phyloP scores from a whole-genome alignment of 2,329 filamentous ascomycete species.

The Metarhizium rileyi region DNA sequence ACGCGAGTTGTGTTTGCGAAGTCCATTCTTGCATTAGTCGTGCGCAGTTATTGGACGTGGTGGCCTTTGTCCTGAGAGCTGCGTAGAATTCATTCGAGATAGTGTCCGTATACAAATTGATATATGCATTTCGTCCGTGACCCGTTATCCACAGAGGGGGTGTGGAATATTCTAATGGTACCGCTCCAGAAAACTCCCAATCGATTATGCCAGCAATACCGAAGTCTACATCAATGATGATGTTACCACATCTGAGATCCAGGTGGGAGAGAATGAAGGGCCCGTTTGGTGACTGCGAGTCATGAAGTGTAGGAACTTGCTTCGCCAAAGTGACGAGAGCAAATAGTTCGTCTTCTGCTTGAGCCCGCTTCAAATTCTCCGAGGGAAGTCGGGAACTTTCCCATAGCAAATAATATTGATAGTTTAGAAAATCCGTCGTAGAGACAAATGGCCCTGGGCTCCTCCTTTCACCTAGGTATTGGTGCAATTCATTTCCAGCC shows the following conservation, averaged over 20 bases:
- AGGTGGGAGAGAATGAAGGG: conserved; percentile 11
- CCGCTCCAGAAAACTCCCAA: conserved; percentile 14
- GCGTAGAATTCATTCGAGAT: neutral
- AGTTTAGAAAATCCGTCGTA: conserved; percentile 3
- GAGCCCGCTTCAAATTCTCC: conserved; percentile 2
- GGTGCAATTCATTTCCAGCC: conserved; percentile 7
- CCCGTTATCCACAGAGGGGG: conserved; percentile 12
- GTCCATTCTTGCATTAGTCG: neutral
- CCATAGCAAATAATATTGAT: conserved; percentile 6
- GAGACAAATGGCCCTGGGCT: neutral
- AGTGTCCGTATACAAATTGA: neutral
- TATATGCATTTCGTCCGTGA: neutral
- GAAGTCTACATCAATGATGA: conserved; percentile 14
- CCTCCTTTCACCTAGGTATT: neutral
- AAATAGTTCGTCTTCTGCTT: conserved; percentile 9
- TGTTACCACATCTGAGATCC: conserved; percentile 12
- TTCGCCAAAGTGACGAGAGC: conserved; percentile 6
- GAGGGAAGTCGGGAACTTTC: conserved; percentile 8
- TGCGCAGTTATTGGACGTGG: neutral
- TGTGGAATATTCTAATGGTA: conserved; percentile 9
- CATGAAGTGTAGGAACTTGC: neutral
- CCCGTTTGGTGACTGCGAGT: neutral
- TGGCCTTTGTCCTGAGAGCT: neutral
- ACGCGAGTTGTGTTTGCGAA: neutral
- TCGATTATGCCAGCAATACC: conserved; percentile 15